Conservation (phyloP, 495 filamentous ascomycete genomes). For the Penicillium subrubescens region DNA sequence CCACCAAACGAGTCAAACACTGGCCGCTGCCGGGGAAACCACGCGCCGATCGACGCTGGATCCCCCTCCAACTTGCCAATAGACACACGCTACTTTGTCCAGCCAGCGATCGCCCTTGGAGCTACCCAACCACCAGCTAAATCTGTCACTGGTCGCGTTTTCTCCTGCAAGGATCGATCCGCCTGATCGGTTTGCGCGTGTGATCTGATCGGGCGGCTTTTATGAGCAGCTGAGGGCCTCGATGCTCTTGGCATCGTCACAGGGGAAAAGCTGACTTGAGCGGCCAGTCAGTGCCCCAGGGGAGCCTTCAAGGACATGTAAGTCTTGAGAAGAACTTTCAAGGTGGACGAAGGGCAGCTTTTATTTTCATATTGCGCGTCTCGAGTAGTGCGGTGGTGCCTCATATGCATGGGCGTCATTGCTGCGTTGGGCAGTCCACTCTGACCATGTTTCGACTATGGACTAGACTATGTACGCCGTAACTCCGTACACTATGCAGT, state of each 20-base stretch:
- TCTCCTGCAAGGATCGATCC: constrained; percentile 10
- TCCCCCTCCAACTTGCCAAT: no score
- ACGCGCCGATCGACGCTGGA: constrained; percentile 19
- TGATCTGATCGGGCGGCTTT: constrained; percentile 8
- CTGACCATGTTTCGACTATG: neutral
- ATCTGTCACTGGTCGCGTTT: neutral
- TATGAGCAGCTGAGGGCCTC: constrained; percentile 5
- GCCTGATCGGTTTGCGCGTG: constrained; percentile 11
- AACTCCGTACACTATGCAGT: neutral
- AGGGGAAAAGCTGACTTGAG: neutral
- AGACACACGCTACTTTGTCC: neutral
- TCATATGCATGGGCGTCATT: constrained; percentile 18
- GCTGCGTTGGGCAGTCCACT: constrained; percentile 13
- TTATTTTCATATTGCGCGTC: neutral
- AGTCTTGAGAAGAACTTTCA: neutral
- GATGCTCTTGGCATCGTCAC: constrained; percentile 19
- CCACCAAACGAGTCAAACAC: constrained; percentile 4
- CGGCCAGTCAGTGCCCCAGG: neutral
- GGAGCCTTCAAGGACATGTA: neutral
- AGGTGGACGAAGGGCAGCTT: neutral
- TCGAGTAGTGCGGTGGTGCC: constrained; percentile 12
- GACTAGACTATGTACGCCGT: neutral
- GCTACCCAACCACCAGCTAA: neutral
- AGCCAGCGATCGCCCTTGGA: constrained; percentile 7
- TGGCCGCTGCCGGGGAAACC: constrained; percentile 35